Evolutionary conservation across 164 flowering plant genomes (phyloP), one percentile per base, ranked within the genome.

Genomic region (Pachysandra terminalis): DNA sequence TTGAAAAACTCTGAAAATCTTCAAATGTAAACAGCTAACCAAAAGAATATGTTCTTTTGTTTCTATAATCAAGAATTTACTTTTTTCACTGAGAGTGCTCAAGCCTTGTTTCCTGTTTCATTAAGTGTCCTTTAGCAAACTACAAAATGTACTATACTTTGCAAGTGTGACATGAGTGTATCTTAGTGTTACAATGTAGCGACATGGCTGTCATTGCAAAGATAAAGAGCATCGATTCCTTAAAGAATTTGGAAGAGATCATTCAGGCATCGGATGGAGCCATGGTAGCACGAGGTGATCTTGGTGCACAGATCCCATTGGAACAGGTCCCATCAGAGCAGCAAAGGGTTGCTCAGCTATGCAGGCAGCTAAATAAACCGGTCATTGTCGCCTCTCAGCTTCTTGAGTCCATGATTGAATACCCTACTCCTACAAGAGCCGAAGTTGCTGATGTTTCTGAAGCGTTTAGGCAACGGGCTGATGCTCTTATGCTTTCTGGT

Each of bases 401-500:
- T n/a, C 97, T 95, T 35, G 99, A 95, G 59, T 90, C 97, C 45
- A 95, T 95, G 99, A 92, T 95, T 64, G 98, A 92, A 69, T 92
- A 89, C 74, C 99, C 99, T 37, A 95, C 91, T 19, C 99, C 99
- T 22, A 95, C 99, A 23, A 82, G 99, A 81, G 99, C 98, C 24
- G 98, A 95, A 80, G 99, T 95, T 52, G 97, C 98, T 60, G 99
- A 95, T 82, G 93, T 95, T 72, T 92, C 99, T 75, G 98, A 92
- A 74, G 98, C 99, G 23, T 96, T 92, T 14, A 83, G 98, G 75
- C 98, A 95, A 78, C 74, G 92, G 35, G 80, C 97, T 19, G 99
- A 95, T 86, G 99, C 96, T 51, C 76, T 95, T 64, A 95, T 95
- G 98, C 97, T 95, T 41, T 95, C 99, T 65, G 99, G 98, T 70